Percentiles rank a stretch among this genome's conserved stretches.
These are phyloP conservation scores for Colletotrichum ledebouriae DNA, from an alignment of 2,329 filamentous ascomycete species.

Conservation along the genomic window DNA sequence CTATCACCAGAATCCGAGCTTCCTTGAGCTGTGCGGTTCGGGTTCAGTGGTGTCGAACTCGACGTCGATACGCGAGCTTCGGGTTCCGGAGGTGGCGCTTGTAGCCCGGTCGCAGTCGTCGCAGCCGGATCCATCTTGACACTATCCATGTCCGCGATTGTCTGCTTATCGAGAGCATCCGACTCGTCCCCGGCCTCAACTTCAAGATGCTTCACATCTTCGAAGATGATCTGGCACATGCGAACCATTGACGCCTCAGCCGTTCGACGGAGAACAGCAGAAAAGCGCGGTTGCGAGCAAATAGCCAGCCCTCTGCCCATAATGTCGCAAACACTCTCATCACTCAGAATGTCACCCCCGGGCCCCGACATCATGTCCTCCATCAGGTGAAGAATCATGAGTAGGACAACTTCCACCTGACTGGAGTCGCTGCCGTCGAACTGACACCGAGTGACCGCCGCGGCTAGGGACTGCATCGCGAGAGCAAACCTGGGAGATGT, in stretches of 20 bases:
- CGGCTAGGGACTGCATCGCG: constrained; percentile 94
- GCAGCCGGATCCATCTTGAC: constrained; percentile 79
- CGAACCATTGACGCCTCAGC: constrained; percentile 98
- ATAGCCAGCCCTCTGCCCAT: constrained; percentile 98
- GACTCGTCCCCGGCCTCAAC: constrained; percentile 78
- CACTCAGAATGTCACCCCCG: constrained; percentile 91
- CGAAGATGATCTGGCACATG: constrained; percentile 99
- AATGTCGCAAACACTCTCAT: constrained; percentile 99
- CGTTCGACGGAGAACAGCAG: constrained; percentile 88
- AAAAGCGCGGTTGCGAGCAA: constrained; percentile 93
- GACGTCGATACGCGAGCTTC: constrained; percentile 33
- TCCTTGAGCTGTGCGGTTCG: constrained; percentile 15
- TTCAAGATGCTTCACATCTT: constrained; percentile 89
- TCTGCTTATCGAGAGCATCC: constrained; percentile 74
- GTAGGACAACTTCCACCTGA: constrained; percentile 93
- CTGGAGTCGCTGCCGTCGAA: constrained; percentile 97
- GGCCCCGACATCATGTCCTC: constrained; percentile 97
- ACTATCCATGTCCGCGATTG: constrained; percentile 77
- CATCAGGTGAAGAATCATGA: constrained; percentile 97
- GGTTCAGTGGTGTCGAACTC: constrained; percentile 27
- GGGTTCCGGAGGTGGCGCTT: constrained; percentile 14
- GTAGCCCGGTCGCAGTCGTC: constrained; percentile 25
- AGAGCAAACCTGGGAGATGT: constrained; percentile 88
- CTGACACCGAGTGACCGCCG: constrained; percentile 95
- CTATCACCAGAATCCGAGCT: constrained; percentile 29